Evolutionary conservation across 306 rosid species (phyloP), one percentile per base, ranked within the genome.

Genomic region (Casuarina equisetifolia): DNA sequence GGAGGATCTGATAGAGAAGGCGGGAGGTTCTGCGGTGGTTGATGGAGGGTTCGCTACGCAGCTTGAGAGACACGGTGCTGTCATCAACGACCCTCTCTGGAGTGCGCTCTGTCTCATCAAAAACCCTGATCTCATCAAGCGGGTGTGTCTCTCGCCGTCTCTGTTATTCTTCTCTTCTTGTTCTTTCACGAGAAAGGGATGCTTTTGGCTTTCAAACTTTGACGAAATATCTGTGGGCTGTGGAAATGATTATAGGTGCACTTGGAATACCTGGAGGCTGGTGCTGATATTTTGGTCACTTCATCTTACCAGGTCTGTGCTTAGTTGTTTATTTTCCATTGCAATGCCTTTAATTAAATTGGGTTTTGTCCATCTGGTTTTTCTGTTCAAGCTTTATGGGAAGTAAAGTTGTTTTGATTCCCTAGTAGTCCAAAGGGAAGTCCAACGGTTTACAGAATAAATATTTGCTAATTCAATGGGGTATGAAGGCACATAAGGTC

Each of bases 41-140:
- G 98, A 93, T 81, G 98, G 98, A 53, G 96, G 98, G 2, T 89
- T 93, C 74, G 91, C 98, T 11, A 93, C 98, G 11, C 96, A 93
- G 78, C 92, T 91, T 16, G 98, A 91, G 87, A 82, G 59, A 9
- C 97, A 87, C 66, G 98, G 94, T 44, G 92, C 97, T 54, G 76
- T 85, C 74, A 81, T 91, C 62, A 86, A 89, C 74, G 98, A 91
- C 76, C 83, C 96, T 75, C 94, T 94, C 42, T 91, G 98, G 98
- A 94, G 98, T 72, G 94, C 97, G 42, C 77, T 91, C 70, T 90
- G 82, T 83, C 90, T 94, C 81, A 86, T 91, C 83, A 85, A 87
- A 75, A 78, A 86, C 69, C 89, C 96, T 19, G 79, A 87, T 43
- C 90, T 94, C 68, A 88, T 94, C 76, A 85, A 90, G 48, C 52